Conservation (phyloP, 2,329 filamentous ascomycete species). For the Verticillium klebahnii region DNA sequence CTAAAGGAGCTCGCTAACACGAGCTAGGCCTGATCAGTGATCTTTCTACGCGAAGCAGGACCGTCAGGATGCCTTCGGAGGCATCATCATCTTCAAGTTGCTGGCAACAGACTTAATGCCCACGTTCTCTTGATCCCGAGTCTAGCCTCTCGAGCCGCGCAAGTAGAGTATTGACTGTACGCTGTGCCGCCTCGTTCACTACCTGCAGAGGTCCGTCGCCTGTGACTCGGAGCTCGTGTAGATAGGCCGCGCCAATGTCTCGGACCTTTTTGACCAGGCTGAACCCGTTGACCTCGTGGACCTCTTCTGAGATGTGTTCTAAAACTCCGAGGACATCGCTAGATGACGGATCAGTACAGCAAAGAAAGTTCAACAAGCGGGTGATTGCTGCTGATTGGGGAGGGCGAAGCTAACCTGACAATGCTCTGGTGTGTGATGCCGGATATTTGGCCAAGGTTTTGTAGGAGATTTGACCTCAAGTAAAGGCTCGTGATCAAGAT, state of each 20-base stretch:
- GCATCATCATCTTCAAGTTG: too few species aligned
- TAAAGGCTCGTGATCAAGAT: slow-evolving; percentile 30
- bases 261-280: slow-evolving; percentile 28
- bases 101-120: neutral
- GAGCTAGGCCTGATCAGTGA: too few species aligned
- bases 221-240: slow-evolving; percentile 16
- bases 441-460: slow-evolving; percentile 19
- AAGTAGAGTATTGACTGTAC: neutral
- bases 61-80: too few species aligned
- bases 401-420: slow-evolving; percentile 12
- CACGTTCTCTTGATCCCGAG: neutral
- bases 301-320: slow-evolving; percentile 24
- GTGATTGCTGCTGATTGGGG: neutral
- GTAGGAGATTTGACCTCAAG: slow-evolving; percentile 29
- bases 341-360: neutral
- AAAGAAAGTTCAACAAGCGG: neutral
- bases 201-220: neutral
- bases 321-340: slow-evolving; percentile 29
- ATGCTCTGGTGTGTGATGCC: slow-evolving; percentile 22
- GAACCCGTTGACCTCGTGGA: slow-evolving; percentile 26
- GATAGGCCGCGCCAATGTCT: slow-evolving; percentile 29
- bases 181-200: neutral
- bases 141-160: neutral
- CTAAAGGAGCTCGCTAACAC: too few species aligned
- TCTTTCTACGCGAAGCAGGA: too few species aligned